Evolutionary conservation across 805 yeast species (phyloP).

Genomic region (Osmozyma mogii): DNA sequence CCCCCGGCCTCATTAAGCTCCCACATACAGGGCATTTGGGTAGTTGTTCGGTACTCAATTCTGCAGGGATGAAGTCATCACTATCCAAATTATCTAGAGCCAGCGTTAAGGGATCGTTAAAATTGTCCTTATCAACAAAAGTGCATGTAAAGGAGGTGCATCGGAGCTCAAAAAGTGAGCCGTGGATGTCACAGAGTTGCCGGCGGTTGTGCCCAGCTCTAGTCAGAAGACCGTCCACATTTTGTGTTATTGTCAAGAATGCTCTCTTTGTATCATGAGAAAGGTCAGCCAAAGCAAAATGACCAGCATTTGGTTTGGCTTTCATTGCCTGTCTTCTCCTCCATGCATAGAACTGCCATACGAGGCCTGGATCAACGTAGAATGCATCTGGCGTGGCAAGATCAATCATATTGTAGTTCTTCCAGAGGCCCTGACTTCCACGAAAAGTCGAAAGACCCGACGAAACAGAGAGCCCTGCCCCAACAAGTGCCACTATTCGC

Average conservation of each 20-base stretch:
- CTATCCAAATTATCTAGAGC: slow-evolving; percentile 35
- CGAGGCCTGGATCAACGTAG: slow-evolving; percentile 71
- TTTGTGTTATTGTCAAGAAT: slow-evolving; percentile 70
- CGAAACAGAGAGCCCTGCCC: slow-evolving; percentile 75
- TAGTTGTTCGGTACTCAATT: slow-evolving; percentile 42
- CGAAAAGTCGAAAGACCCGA: slow-evolving; percentile 74
- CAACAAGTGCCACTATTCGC: slow-evolving; percentile 58
- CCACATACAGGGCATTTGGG: slow-evolving; percentile 80
- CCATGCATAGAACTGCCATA: slow-evolving; percentile 82
- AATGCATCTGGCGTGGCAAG: slow-evolving; percentile 91
- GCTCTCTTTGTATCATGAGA: slow-evolving; percentile 26
- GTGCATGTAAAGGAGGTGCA: slow-evolving; percentile 76
- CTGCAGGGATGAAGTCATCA: slow-evolving; percentile 33
- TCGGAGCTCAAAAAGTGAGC: slow-evolving; percentile 61
- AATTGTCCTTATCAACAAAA: slow-evolving; percentile 45
- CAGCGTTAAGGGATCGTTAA: slow-evolving; percentile 50
- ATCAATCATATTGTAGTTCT: slow-evolving; percentile 68
- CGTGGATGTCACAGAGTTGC: slow-evolving; percentile 66
- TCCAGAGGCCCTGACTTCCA: slow-evolving; percentile 72
- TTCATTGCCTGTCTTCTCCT: slow-evolving; percentile 56
- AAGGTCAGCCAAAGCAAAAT: slow-evolving; percentile 57
- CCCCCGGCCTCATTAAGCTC: slow-evolving; percentile 69
- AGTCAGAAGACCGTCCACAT: slow-evolving; percentile 67
- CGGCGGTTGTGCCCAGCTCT: slow-evolving; percentile 55
- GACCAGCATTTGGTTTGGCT: slow-evolving; percentile 72